A percentile compares a stretch with the other conserved stretches of the same genome.
Evolutionary conservation across 768 basidiomycete genomes (phyloP).

Genomic region (Leucosporidium scottii): DNA sequence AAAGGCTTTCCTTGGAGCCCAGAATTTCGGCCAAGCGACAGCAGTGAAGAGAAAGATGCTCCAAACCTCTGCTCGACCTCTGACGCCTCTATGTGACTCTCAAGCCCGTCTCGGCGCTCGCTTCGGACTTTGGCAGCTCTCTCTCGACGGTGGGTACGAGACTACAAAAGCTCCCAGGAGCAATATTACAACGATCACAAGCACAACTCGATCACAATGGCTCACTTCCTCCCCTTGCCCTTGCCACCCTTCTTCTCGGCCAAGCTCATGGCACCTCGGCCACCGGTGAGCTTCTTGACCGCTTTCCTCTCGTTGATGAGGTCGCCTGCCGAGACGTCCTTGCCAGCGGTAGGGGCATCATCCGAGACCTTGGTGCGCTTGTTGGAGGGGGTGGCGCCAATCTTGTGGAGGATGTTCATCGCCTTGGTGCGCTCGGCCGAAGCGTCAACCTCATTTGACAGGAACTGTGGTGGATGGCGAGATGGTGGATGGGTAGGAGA

Average conservation of each 20-base stretch:
- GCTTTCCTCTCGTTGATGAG: slow-evolving; percentile 85
- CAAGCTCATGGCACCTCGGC: slow-evolving; percentile 19
- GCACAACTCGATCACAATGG: neutral
- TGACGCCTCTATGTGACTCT: too few species aligned
- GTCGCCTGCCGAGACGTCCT: slow-evolving; percentile 42
- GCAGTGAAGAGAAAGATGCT: too few species aligned
- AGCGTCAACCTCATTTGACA: slow-evolving; percentile 63
- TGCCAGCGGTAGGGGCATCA: slow-evolving; percentile 45
- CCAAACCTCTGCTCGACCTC: too few species aligned
- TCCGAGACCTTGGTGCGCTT: slow-evolving; percentile 51
- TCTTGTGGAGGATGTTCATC: slow-evolving; percentile 64
- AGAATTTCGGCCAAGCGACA: too few species aligned
- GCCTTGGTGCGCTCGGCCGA: slow-evolving; percentile 64
- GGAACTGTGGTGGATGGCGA: slow-evolving; percentile 55
- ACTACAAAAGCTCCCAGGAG: too few species aligned
- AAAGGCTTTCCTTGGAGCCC: too few species aligned
- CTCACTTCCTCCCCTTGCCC: slow-evolving; percentile 9
- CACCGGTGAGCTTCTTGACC: slow-evolving; percentile 44
- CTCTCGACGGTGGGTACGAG: too few species aligned
- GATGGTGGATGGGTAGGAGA: neutral
- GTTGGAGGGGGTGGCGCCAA: slow-evolving; percentile 57
- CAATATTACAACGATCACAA: neutral
- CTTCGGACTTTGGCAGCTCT: too few species aligned
- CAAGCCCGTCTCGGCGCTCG: too few species aligned
- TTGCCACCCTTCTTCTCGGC: slow-evolving; percentile 22